Percentiles rank a stretch among this genome's conserved stretches.
Evolutionary conservation across 2,329 filamentous ascomycete genomes (phyloP).

Genomic region (Nigrospora osmanthi): DNA sequence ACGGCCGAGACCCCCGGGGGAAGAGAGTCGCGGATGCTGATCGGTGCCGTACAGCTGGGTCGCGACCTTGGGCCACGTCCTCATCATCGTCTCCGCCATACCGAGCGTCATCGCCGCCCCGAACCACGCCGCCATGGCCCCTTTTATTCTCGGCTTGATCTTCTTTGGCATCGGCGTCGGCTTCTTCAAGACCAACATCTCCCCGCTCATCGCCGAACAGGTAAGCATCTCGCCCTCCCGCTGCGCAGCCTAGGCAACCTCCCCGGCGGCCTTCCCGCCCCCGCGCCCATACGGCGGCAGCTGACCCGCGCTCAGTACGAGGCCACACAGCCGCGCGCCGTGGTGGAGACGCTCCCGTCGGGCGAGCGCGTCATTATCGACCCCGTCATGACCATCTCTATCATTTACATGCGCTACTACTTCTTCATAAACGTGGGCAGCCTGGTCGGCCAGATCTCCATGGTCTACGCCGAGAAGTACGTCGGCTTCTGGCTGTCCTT

Average conservation of each 20-base stretch:
- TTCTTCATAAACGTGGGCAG: conserved; percentile 63
- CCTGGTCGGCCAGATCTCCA: conserved; percentile 51
- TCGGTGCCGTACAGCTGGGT: neutral
- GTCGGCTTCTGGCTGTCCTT: conserved; percentile 69
- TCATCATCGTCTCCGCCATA: conserved; percentile 51
- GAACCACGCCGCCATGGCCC: conserved; percentile 39
- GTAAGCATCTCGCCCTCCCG: neutral
- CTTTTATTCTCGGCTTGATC: conserved; percentile 49
- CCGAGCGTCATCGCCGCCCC: conserved; percentile 46
- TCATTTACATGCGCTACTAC: conserved; percentile 59
- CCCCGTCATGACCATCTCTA: conserved; percentile 45
- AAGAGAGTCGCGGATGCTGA: too few relatives aligned
- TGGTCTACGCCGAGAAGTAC: conserved; percentile 68
- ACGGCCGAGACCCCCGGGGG: too few relatives aligned
- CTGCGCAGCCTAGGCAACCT: too few relatives aligned
- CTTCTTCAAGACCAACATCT: conserved; percentile 62
- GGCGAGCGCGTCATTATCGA: conserved; percentile 55
- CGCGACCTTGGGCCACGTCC: conserved; percentile 49
- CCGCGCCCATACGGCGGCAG: too few relatives aligned
- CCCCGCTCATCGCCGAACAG: conserved; percentile 55
- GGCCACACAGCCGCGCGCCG: conserved; percentile 35
- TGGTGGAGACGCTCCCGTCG: conserved; percentile 37
- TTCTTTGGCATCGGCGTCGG: conserved; percentile 58
- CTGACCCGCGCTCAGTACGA: conserved; percentile 20
- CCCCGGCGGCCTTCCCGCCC: too few relatives aligned